Evolutionary conservation across 2,329 filamentous ascomycete species (phyloP), one percentile per base, ranked within the genome.

Genomic region (Magnaporthiopsis poae): DNA sequence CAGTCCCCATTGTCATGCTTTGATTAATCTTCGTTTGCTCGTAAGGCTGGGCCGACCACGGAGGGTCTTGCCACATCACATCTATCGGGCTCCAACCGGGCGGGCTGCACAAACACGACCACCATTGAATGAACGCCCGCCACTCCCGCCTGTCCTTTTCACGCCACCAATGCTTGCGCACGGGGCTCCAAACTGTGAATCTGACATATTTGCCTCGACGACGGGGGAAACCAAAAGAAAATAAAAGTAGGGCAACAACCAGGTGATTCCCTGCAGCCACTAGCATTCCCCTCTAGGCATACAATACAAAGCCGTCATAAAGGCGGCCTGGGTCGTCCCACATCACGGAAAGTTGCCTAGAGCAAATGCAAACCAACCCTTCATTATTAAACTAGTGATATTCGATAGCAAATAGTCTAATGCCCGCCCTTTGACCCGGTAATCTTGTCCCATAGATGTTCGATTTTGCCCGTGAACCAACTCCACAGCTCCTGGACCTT

Each of bases 391-490:
- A 56, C n/a, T 9, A 56, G 46, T 56, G n/a, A 56, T 21, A n/a
- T 18, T n/a, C 46, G 2, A 18, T 52, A 52, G 12, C 13, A 66
- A 1, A 18, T 29, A 9, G 61, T 63, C 27, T 60, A 21, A 59
- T 9, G 12, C 56, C 63, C 35, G 29, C 33, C 5, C 39, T 64
- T 65, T 52, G 68, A 62, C 2, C 71, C 70, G 31, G 71, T 77
- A 25, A 84, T 74, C 70, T 81, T 80, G 56, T 77, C 74, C 81
- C 80, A 83, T 29, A 79, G 74, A 46, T 80, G 74, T 39, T 75
- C 76, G 15, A 84, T 72, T 68, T 84, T 80, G 52, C 78, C 80
- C 2, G 77, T 80, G 15, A 86, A 70, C 83, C 83, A 86, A 63
- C 81, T 76, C 81, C 82, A 85, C 46, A 81, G 76, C 5, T 75